A percentile compares a stretch with the other conserved stretches of the same genome.
Conservation (phyloP, 768 basidiomycete genomes). For the Lanmaoa rubissima region DNA sequence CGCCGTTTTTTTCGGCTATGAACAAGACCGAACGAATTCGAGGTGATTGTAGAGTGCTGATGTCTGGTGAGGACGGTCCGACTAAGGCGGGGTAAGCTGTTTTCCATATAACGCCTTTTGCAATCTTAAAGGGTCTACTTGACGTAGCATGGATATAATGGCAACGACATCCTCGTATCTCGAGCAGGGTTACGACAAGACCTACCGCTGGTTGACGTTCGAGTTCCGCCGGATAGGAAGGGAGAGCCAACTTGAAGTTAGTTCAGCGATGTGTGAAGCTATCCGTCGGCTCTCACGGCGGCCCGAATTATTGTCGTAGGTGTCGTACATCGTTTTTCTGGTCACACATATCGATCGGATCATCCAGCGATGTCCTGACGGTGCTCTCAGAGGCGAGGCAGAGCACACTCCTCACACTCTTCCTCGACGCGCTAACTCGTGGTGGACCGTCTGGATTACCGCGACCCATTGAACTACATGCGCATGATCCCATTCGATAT, state of each 20-base stretch:
- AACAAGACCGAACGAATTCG: conserved; percentile 83
- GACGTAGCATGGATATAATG: conserved; percentile 82
- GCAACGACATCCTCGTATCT: conserved; percentile 74
- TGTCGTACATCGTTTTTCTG: not conserved
- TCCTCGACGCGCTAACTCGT: no score
- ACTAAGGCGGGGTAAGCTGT: conserved; percentile 68
- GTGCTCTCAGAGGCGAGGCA: no score
- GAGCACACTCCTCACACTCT: no score
- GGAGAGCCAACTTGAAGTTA: conserved; percentile 72
- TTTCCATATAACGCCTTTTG: not conserved
- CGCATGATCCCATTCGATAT: conserved; percentile 95
- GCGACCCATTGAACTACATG: conserved; percentile 54
- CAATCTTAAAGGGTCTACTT: not conserved
- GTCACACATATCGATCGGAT: not conserved
- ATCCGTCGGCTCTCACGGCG: conserved; percentile 71
- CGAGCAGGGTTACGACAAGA: conserved; percentile 88
- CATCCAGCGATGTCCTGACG: conserved; percentile 65
- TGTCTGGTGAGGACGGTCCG: conserved; percentile 81
- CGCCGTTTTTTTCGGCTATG: conserved; percentile 80
- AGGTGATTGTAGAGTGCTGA: conserved; percentile 79
- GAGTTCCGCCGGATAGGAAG: conserved; percentile 80
- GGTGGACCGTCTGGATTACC: no score
- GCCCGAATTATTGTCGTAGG: conserved; percentile 62
- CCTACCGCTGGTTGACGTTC: conserved; percentile 79
- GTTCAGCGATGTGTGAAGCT: conserved; percentile 62